Conservation (phyloP, 1,284 basidiomycete genomes). For the Cutaneotrichosporon curvatum region DNA sequence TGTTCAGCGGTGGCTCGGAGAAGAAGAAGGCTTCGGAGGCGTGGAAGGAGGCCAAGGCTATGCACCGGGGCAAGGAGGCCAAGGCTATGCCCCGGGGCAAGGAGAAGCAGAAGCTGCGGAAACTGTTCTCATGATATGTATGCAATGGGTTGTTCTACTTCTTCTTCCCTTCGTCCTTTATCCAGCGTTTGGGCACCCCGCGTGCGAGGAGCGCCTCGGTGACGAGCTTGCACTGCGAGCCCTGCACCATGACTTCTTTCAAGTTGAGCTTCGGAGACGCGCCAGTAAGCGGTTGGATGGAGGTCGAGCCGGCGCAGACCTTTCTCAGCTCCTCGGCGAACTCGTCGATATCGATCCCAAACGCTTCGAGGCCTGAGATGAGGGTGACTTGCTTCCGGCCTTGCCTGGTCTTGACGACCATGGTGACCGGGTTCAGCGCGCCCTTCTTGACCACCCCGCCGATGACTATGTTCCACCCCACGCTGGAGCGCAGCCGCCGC, state of each 20-base stretch:
- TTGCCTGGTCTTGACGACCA: constrained; percentile 63
- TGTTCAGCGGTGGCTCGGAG: background rate
- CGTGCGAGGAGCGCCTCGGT: constrained; percentile 58
- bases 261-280: constrained; percentile 39
- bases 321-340: constrained; percentile 72
- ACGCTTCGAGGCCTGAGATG: constrained; percentile 69
- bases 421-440: constrained; percentile 58
- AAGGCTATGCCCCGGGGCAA: background rate
- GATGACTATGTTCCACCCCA: constrained; percentile 35
- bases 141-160: constrained; percentile 2
- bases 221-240: constrained; percentile 64
- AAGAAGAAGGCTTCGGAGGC: background rate
- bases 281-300: constrained; percentile 45
- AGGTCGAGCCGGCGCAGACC: constrained; percentile 67
- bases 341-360: constrained; percentile 59
- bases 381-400: constrained; percentile 70
- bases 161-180: constrained; percentile 50
- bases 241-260: constrained; percentile 70
- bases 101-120: background rate
- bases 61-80: background rate
- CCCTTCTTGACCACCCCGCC: constrained; percentile 55
- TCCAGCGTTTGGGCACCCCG: constrained; percentile 73
- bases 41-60: constrained; percentile 2
- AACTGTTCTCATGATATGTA: background rate
- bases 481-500: constrained; percentile 33